Base-by-base conservation (phyloP, 306 rosid species). In the Erythrophleum fordii region DNA sequence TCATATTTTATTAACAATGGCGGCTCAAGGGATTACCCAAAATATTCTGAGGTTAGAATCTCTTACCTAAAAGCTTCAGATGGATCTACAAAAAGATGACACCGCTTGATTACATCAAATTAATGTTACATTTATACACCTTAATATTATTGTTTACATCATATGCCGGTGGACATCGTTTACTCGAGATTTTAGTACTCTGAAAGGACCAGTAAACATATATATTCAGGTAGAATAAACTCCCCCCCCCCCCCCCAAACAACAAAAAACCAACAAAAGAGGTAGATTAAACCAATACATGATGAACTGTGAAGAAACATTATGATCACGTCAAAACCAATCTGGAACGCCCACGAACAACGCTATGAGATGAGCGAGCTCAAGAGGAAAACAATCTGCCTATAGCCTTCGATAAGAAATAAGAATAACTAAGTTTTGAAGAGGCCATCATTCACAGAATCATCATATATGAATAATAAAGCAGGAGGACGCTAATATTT, bases 221-320 rank as follows among this genome's bases (percentile, higher is more conserved):
- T 22, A 55, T 17, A 5, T 59, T 49, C 60, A 82, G 26, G 37
- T 52, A 80, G 11, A 79, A 75, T 10, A 55, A 58, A 58, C 34
- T 58, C 64, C 64, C 64, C n/a, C n/a, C n/a, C n/a, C n/a, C n/a
- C n/a, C n/a, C n/a, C n/a, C n/a, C n/a, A n/a, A n/a, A n/a, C n/a
- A n/a, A n/a, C n/a, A n/a, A n/a, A n/a, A 25, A 11, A 22, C 3
- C 34, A 58, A 22, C 34, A 58, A 23, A 58, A 58, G n/a, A 23
- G 17, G 18, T 11, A 58, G 18, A 25, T 23, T 58, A 82, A 83
- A 77, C 52, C 72, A 58, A 65, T 42, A 81, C 76, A 45, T 72
- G 75, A 78, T 83, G 45, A 81, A 68, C 44, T 29, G 65, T 22
- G 72, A 71, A 82, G 69, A 59, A 77, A 59, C 68, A 35, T 45